Evolutionary conservation across 140 eudicot genomes (phyloP).

Genomic region (Senecio squalidus): DNA sequence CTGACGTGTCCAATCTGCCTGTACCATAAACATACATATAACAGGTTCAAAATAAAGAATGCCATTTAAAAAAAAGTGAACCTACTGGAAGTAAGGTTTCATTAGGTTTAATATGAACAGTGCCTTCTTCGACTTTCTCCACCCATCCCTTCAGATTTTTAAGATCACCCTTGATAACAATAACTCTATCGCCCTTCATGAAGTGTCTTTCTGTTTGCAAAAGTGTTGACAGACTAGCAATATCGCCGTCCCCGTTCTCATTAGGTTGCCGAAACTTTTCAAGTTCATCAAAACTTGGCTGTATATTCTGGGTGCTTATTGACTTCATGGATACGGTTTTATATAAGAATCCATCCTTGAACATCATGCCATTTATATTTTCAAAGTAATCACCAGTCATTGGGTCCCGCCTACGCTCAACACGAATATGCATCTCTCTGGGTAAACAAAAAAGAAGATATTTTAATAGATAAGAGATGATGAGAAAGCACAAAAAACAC

Average conservation of each 20-base stretch:
- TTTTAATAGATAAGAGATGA: not conserved
- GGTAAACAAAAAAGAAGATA: not conserved
- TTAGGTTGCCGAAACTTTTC: slow-evolving; percentile 77
- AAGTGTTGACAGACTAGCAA: slow-evolving; percentile 67
- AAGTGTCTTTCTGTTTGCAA: slow-evolving; percentile 92
- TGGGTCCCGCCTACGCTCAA: slow-evolving; percentile 81
- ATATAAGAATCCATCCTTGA: slow-evolving; percentile 80
- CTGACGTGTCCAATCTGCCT: not conserved
- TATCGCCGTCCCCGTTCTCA: slow-evolving; percentile 88
- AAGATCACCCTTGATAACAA: slow-evolving; percentile 83
- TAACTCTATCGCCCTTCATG: slow-evolving; percentile 85
- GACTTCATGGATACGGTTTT: slow-evolving; percentile 78
- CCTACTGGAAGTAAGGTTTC: slow-evolving; percentile 64
- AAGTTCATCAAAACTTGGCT: slow-evolving; percentile 92
- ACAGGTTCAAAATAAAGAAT: not conserved
- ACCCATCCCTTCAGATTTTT: slow-evolving; percentile 83
- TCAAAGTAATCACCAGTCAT: slow-evolving; percentile 76
- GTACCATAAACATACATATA: too few relatives aligned
- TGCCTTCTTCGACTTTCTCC: slow-evolving; percentile 89
- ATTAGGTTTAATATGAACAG: slow-evolving; percentile 78
- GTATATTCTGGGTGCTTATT: slow-evolving; percentile 62
- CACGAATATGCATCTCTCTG: slow-evolving; percentile 89
- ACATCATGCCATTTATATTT: slow-evolving; percentile 67
- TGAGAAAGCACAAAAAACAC: not conserved
- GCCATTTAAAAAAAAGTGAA: not conserved